Base-by-base conservation (phyloP, 1,284 basidiomycete species). In the Cryptococcus sp. region DNA sequence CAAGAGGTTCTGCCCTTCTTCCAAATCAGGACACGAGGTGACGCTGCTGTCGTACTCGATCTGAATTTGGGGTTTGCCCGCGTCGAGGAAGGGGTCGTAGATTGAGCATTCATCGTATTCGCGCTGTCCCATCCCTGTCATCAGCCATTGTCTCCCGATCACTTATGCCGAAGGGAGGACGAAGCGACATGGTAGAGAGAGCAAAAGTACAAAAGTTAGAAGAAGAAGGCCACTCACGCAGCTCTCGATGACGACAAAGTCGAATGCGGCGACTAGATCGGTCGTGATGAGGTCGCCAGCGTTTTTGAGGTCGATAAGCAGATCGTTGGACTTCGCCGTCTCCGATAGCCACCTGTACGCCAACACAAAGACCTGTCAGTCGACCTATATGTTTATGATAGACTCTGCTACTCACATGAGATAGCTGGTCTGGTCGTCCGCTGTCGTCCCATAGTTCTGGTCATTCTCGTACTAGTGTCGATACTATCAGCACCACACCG, bases 241-340 rank as follows among this genome's bases (percentile, higher is more conserved):
- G 38, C 50, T 40, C 54, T 67, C 67, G 45, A 69, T 67, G 50
- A 69, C 65, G 48, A 22, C 50, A 35, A 65, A 65, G 57, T 67
- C 67, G 47, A 68, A 69, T 3, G 59, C 56, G 7, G 41, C 47
- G 41, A 64, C 42, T 15, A 65, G 46, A 10, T 44, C 22, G n/a
- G 56, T 50, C 15, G 31, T 40, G 5, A 73, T 54, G 53, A 74
- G 54, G 31, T 55, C 62, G n/a, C 56, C 67, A 7, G 68, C 64
- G 56, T 75, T 77, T 65, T 77, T 76, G 35, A 76, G 67, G 19
- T 61, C 68, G 39, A 70, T 62, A 3, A 60, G 46, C 35, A 74
- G 49, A 13, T 57, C 62, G 42, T 60, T 39, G 17, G 50, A 39
- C 38, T 62, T 59, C 3, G 65, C 61, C 42, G 42, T 52, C 13